These are phyloP conservation scores for Yamadazyma dushanensis DNA, from an alignment of 1,139 yeast species.

Conservation along the genomic window DNA sequence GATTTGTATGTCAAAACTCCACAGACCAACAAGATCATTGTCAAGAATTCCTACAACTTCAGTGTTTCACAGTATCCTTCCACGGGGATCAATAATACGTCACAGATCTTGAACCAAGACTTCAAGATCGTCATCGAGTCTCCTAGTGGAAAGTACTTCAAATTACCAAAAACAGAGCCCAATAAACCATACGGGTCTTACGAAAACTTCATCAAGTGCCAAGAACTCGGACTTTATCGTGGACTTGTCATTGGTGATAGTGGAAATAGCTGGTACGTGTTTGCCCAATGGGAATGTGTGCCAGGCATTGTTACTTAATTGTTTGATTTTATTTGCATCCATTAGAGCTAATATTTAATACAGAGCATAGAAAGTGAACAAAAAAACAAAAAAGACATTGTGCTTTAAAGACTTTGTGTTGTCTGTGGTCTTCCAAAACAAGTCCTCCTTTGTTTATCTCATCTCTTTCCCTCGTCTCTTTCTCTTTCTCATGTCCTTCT, in stretches of 20 bases:
- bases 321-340: neutral
- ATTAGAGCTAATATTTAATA: neutral
- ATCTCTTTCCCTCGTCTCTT: neutral
- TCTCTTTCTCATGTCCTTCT: neutral
- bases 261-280: constrained; percentile 83
- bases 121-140: constrained; percentile 71
- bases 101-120: constrained; percentile 39
- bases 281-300: constrained; percentile 85
- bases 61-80: constrained; percentile 66
- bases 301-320: constrained; percentile 20
- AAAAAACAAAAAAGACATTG: no score
- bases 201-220: constrained; percentile 57
- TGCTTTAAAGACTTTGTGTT: no score
- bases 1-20: constrained; percentile 87
- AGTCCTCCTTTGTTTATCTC: neutral
- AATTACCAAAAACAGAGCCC: constrained; percentile 52
- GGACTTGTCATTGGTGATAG: constrained; percentile 80
- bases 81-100: constrained; percentile 44
- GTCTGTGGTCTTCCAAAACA: neutral
- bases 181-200: constrained; percentile 53
- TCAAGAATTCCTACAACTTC: constrained; percentile 63
- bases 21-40: constrained; percentile 63
- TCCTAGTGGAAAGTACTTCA: constrained; percentile 78
- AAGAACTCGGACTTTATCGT: constrained; percentile 79
- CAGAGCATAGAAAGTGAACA: no score